Base-by-base conservation (phyloP, 495 filamentous ascomycete species). In the Aspergillus nanangensis region DNA sequence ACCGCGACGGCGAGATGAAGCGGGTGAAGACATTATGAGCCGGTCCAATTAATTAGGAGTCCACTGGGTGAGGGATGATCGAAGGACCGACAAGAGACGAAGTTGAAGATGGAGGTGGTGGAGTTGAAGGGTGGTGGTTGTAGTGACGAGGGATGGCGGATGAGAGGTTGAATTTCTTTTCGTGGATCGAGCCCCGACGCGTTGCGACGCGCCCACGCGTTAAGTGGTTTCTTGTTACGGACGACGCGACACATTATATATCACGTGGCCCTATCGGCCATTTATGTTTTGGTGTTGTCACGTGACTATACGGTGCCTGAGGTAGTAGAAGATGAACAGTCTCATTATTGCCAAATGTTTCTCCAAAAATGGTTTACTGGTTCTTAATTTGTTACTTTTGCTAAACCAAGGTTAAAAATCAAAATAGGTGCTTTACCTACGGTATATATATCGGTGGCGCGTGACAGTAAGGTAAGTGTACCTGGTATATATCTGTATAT, bases 1-100 rank as follows among this genome's bases (percentile, higher is more conserved):
- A 53, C 69, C 66, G 38, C 69, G 64, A 52, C 67, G 60, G 41
- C 57, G 61, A 53, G 57, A 55, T 50, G 65, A 58, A 51, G 70
- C 57, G 41, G 75, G 75, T 29, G 75, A 77, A 56, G 75, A 76
- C 75, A 78, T 78, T 38, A 45, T 60, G 48, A 40, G 37, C 24
- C 25, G 37, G 42, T 41, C 53, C 50, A 40, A 38, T 41, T 11
- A 23, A 22, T 17, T n/a, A 38, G 38, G 18, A 32, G 29, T 37
- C 44, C 44, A 42, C 32, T 9, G 13, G 2, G 20, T 19, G 21
- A 32, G 17, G 8, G 34, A 8, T 34, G 31, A 46, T 14, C 39
- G 37, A 38, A 47, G 48, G 44, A 47, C 43, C 36, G 44, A 49
- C 27, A 40, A 42, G 41, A 38, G 38, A 36, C 20, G 22, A 32